Evolutionary conservation across 1,139 yeast genomes (phyloP), one percentile per base, ranked within the genome.

Genomic region (Magnusiomyces clavatus): DNA sequence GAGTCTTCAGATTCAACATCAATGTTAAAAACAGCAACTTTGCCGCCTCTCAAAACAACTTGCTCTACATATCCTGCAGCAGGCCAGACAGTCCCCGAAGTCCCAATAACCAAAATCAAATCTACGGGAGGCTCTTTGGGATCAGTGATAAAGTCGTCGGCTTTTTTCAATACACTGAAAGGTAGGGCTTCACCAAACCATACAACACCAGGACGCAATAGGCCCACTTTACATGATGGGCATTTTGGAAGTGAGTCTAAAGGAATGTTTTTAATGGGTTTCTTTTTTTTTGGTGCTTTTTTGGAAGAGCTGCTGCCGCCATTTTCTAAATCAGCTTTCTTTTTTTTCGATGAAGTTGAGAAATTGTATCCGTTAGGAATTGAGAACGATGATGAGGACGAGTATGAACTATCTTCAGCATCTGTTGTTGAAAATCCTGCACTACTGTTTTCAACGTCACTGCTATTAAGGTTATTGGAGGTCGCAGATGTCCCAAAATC

Each of bases 161-260:
- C 86, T 41, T 70, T 69, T 56, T 81, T 82, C 53, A 88, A 76
- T 11, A 76, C 76, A 47, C 70, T 70, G 53, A 86, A 67, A 0
- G 95, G 87, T 47, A 88, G 69, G 11, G 88, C 76, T 65, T 88
- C 97, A 3, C 96, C 96, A 68, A 84, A 87, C 96, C 96, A 88
- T 2, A 87, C 92, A 5, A 89, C 94, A 0, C 94, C 96, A 0
- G 97, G 96, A 31, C 96, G 73, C 52, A 88, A 67, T 20, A 86
- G 65, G 0, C 81, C 81, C 6, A 70, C 70, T 12, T 71, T 65
- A 63, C 97, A 88, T 10, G 70, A 69, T 0, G 96, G 95, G 64
- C 97, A 89, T 46, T 65, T 74, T 1, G 96, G 96, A n/a, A 87
- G 71, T 1, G 81, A 81, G 1, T 68, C 64, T 48, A 72, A 76